Base-by-base conservation (phyloP, 73 alveolate species). In the Paramecium sonneborni region DNA sequence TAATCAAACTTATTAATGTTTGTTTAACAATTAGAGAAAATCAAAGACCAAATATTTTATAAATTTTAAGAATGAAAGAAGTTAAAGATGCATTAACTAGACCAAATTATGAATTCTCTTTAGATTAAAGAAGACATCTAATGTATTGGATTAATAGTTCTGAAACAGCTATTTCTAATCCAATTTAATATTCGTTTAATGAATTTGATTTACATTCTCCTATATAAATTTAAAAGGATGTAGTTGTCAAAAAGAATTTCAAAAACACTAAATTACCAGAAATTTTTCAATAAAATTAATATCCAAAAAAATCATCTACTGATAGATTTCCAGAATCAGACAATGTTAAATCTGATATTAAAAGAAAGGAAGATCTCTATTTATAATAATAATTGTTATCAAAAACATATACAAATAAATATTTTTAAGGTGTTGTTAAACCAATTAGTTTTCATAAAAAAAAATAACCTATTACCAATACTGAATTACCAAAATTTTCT, bases 161-260 rank as follows among this genome's bases (percentile, higher is more conserved):
- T 6, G 90, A 79, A 46, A 79, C 90, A 9, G 55, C 76, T 24
- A 79, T 79, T 23, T 24, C 70, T 7, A 79, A 79, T 30, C 72
- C 90, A 23, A 48, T 79, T 10, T 39, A 30, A 12, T 79, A 41
- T 79, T 41, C 76, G n/a, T 79, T 43, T 5, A 79, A 79, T 43
- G 90, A 79, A 41, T 79, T 79, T 24, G 90, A 79, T 79, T 34
- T 79, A 14, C 90, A 46, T 43, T 79, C 90, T 79, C 90, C 90
- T 1, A 79, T 44, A 79, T 21, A 41, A 44, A 79, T 79, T 39
- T 28, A 79, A 6, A 39, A 43, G n/a, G 90, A 79, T 79, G 72
- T 79, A 18, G 48, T 30, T 2, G 55, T 79, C 26, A 79, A 79
- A 20, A 79, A 79, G 74, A 30, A 32, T 23, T 79, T 79, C 32